These are phyloP conservation scores for Yamadazyma mexicana DNA, from an alignment of 1,139 yeast species.

Conservation along the genomic window DNA sequence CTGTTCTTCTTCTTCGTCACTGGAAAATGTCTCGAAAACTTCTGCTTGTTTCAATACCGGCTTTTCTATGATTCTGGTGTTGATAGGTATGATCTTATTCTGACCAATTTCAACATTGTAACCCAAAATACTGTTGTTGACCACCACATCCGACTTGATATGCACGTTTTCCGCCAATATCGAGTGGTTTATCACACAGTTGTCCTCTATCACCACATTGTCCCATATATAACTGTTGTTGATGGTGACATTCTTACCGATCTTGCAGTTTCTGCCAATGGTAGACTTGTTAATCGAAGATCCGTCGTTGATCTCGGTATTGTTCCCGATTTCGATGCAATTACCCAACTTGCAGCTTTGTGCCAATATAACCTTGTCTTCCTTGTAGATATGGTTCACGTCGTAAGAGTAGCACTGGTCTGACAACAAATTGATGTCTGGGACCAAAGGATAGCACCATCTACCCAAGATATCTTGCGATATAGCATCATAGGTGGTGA, in stretches of 20 bases:
- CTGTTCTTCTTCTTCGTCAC: slow-evolving; percentile 28
- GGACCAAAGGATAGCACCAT: slow-evolving; percentile 90
- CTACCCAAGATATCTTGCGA: slow-evolving; percentile 89
- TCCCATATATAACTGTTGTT: slow-evolving; percentile 87
- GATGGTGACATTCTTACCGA: slow-evolving; percentile 75
- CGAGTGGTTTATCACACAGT: slow-evolving; percentile 55
- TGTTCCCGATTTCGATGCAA: slow-evolving; percentile 75
- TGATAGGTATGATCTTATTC: slow-evolving; percentile 44
- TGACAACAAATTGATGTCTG: slow-evolving; percentile 75
- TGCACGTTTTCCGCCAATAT: slow-evolving; percentile 67
- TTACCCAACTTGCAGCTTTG: slow-evolving; percentile 85
- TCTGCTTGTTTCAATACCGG: slow-evolving; percentile 38
- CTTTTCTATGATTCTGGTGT: slow-evolving; percentile 52
- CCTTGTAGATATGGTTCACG: slow-evolving; percentile 84
- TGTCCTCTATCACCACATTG: slow-evolving; percentile 68
- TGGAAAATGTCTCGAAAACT: slow-evolving; percentile 25
- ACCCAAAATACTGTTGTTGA: slow-evolving; percentile 81
- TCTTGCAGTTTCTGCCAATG: slow-evolving; percentile 80
- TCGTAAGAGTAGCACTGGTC: slow-evolving; percentile 77
- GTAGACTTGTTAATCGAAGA: slow-evolving; percentile 62
- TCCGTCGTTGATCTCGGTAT: slow-evolving; percentile 64
- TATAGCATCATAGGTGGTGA: slow-evolving; percentile 89
- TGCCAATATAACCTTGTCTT: slow-evolving; percentile 78
- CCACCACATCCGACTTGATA: slow-evolving; percentile 49
- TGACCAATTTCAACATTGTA: slow-evolving; percentile 66